Conservation (phyloP, 2,329 filamentous ascomycete genomes). For the Domatiomyces globalis region DNA sequence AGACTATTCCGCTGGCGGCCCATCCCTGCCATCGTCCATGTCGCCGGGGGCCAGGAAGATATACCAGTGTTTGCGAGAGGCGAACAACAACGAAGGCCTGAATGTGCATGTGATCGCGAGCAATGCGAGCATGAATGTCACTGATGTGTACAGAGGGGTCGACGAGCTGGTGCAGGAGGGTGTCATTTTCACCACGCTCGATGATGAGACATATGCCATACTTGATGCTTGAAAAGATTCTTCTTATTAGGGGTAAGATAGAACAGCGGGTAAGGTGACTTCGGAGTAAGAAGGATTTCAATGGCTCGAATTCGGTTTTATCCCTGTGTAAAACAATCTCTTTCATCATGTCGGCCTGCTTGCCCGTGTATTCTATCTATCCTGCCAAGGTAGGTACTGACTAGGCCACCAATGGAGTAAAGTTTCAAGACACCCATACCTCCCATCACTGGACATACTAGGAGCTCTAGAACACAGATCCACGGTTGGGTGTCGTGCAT, state of each 20-base stretch:
- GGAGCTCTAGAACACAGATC: no score
- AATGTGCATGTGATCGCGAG: conserved; percentile 65
- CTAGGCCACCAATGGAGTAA: background rate
- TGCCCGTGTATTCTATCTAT: background rate
- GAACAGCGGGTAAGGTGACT: no score
- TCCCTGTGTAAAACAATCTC: background rate
- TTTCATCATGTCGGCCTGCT: background rate
- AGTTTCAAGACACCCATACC: background rate
- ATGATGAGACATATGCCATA: conserved; percentile 84
- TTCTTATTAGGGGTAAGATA: no score
- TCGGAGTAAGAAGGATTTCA: no score
- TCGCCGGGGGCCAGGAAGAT: conserved; percentile 52
- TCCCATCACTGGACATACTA: background rate
- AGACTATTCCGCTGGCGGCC: conserved; percentile 18
- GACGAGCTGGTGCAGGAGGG: conserved; percentile 65
- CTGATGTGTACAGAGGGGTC: conserved; percentile 60
- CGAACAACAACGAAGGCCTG: conserved; percentile 66
- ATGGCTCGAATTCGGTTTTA: no score
- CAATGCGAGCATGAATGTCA: conserved; percentile 48
- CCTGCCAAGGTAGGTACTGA: background rate
- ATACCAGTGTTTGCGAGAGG: conserved; percentile 52
- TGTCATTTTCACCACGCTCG: conserved; percentile 76
- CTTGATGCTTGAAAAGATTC: conserved; percentile 38
- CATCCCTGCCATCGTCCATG: conserved; percentile 33
- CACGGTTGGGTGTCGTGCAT: background rate